Evolutionary conservation across 192 early-diverging fungal genomes (phyloP).

Genomic region (Chytriomyces sp.): DNA sequence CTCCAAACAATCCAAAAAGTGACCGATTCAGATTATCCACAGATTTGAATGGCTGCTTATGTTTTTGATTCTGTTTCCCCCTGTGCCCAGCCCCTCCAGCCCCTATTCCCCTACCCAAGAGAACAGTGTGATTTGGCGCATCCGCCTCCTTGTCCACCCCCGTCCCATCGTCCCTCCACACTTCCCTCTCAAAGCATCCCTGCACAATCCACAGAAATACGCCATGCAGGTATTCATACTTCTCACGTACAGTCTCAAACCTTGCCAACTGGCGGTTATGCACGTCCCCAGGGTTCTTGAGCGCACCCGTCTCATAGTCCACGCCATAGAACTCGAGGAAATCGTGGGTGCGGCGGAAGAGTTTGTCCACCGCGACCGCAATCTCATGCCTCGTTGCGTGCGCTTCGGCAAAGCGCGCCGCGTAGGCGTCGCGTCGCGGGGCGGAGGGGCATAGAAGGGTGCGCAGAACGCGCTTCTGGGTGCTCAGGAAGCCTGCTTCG

Average conservation of each 20-base stretch:
- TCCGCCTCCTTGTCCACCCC: not conserved
- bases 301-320: conserved; percentile 11
- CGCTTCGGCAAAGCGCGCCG: not conserved
- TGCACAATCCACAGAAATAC: conserved; percentile 29
- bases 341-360: not conserved
- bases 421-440: not conserved
- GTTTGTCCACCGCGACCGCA: not conserved
- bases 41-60: not conserved
- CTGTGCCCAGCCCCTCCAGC: not conserved
- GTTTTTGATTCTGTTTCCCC: not conserved
- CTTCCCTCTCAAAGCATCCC: conserved; percentile 12
- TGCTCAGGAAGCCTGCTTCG: conserved; percentile 14
- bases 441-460: not conserved
- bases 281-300: no score
- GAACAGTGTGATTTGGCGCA: no score
- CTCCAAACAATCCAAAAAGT: not conserved
- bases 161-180: not conserved
- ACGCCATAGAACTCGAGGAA: conserved; percentile 5
- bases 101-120: no score
- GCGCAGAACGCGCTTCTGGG: not conserved
- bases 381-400: conserved; percentile 19
- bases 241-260: conserved; percentile 5
- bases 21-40: not conserved
- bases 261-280: conserved; percentile 5
- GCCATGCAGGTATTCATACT: conserved; percentile 16